These are phyloP conservation scores for Spongispora temasekensis DNA, from an alignment of 1,284 basidiomycete genomes.

Conservation along the genomic window DNA sequence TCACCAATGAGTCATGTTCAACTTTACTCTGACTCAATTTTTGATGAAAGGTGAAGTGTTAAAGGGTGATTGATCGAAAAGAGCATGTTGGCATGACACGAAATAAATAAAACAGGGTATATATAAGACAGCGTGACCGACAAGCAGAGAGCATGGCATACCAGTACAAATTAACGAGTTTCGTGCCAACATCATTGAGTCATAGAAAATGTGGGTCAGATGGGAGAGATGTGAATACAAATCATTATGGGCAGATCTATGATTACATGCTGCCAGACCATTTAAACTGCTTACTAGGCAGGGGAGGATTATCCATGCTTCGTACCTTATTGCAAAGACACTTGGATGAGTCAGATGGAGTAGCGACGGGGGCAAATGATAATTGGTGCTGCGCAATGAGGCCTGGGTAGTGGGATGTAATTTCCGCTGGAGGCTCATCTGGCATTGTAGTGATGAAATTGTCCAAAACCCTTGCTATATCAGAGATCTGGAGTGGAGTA, in stretches of 20 bases:
- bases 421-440: not conserved
- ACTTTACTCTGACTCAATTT: not conserved
- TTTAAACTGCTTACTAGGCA: not conserved
- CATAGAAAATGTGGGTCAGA: too few species aligned
- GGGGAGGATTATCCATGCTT: not conserved
- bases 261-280: not conserved
- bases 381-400: not conserved
- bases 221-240: too few species aligned
- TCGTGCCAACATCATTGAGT: too few species aligned
- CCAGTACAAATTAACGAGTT: too few species aligned
- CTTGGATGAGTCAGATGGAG: not conserved
- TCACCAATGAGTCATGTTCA: not conserved
- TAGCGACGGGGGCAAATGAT: not conserved
- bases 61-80: too few species aligned
- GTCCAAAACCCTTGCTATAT: not conserved
- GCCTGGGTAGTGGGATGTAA: not conserved
- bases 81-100: too few species aligned
- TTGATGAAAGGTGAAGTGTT: too few species aligned
- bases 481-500: not conserved
- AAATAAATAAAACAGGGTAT: too few species aligned
- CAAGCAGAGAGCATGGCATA: too few species aligned
- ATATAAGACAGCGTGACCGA: too few species aligned
- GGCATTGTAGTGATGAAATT: not conserved
- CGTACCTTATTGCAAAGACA: not conserved
- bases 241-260: not conserved